Base-by-base conservation (phyloP, 768 basidiomycete species). In the Tephrocybe sp. region DNA sequence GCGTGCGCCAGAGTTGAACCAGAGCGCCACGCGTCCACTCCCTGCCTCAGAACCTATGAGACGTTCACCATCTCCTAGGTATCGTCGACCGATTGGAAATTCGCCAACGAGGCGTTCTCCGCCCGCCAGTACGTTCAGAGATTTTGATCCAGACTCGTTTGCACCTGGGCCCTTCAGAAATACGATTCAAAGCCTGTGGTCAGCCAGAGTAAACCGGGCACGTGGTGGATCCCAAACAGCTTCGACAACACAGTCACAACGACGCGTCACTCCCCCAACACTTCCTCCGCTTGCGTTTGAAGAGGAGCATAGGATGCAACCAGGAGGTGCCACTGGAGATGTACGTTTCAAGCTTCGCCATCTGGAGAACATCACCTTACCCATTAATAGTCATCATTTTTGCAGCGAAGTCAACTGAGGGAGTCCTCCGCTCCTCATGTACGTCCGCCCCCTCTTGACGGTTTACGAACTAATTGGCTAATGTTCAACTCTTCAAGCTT, bases 111-210 rank as follows among this genome's bases (percentile, higher is more conserved):
- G 45, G 9, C 48, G 54, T 18, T 33, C 32, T 12, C 53, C 55
- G 42, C 36, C 60, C 39, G n/a, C 56, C 5, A 18, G 48, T 17
- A 41, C 56, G n/a, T 40, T 58, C 30, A 52, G 59, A 17, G 51
- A 57, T 32, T 55, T 75, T 11, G 63, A 75, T 55, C 66, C 72
- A 0, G 64, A 69, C 11, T 60, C 67, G 1, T 76, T 74, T 55
- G 68, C 69, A 8, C 72, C 77, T 38, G 78, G 79, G 3, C 74
- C 75, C 1, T 79, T 79, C 65, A 63, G 77, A 23, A 74, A 74
- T 44, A 78, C 79, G 2, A 65, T 81, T 52, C 72, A 74, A 48
- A 67, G 73, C 32, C 48, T 65, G 3, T 46, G 49, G 18, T 28
- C 54, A 14, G 43, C 51, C 34, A 52, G 25, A 24, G 61, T 63